Base-by-base conservation (phyloP, 306 rosid genomes). In the Medicago arabica region DNA sequence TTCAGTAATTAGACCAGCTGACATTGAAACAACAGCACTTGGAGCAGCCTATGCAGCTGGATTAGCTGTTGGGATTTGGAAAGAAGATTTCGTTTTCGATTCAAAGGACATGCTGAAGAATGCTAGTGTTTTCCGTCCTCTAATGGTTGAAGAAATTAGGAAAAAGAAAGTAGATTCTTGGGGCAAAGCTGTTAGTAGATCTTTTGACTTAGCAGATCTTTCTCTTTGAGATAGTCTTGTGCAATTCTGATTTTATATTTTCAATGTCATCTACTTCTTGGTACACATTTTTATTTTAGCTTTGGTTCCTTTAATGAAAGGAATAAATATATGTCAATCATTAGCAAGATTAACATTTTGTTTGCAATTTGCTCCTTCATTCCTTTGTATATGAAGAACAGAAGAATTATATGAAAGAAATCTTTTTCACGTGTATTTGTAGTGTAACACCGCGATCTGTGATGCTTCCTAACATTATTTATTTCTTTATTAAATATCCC, bases 31-130 rank as follows among this genome's bases (percentile, higher is more conserved):
- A 15, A 95, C 99, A 17, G 97, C 99, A 9, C 93, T 87, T 3
- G 99, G 99, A 59, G 99, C 97, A 61, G 99, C 97, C 11, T 95
- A 85, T 82, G 99, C 99, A 67, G 99, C 99, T 36, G 99, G 99
- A 39, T 80, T 95, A 81, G 99, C 92, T 1, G 83, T 68, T 21
- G 98, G 99, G 60, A 40, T 95, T 71, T 90, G 99, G 97, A 89
- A 63, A 0, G 92, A 92, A 82, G 85, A 85, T 13, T 83, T 76
- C 50, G 41, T 92, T 49, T 90, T 95, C 36, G 85, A 50, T 66
- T 18, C 87, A 0, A 81, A 58, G 47, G 89, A 78, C 7, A 89
- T 82, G 80, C 28, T 72, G n/a, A 84, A 84, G 81, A 51, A 15
- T 68, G 77, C 87, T 14, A 77, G 69, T 25, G 66, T 65, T 64